phyloP scores from a whole-genome alignment of 2,329 filamentous ascomycete species.

The Diaporthe ilicicola region DNA sequence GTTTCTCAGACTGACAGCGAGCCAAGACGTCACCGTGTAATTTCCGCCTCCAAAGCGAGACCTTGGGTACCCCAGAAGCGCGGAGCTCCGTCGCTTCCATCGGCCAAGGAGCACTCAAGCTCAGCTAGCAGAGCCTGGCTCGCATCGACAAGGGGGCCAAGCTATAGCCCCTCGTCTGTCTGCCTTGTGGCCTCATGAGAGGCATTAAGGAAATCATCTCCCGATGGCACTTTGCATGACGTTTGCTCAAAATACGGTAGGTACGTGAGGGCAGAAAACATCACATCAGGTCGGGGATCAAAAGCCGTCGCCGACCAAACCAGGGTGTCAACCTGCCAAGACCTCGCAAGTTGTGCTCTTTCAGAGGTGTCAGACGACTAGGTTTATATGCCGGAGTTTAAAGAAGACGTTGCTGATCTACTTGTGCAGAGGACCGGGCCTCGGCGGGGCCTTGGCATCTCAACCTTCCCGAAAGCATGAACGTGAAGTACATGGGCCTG shows the following conservation, averaged over 20 bases:
- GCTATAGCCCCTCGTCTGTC: background rate
- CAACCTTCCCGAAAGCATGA: too few relatives aligned
- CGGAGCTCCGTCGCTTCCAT: slow-evolving; percentile 10
- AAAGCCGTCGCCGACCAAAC: too few relatives aligned
- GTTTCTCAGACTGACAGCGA: background rate
- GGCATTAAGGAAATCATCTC: background rate
- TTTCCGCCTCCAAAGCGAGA: background rate
- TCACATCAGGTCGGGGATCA: too few relatives aligned
- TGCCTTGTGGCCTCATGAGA: background rate
- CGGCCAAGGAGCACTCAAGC: slow-evolving; percentile 11
- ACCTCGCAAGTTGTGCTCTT: too few relatives aligned
- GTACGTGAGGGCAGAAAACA: background rate
- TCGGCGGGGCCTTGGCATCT: too few relatives aligned
- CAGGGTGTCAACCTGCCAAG: too few relatives aligned
- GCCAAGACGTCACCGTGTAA: background rate
- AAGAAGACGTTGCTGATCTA: too few relatives aligned
- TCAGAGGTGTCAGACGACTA: too few relatives aligned
- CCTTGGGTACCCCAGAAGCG: background rate
- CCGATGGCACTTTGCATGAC: background rate
- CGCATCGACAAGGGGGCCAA: background rate
- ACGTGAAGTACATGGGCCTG: too few relatives aligned
- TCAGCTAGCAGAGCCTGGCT: background rate
- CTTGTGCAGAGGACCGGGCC: too few relatives aligned
- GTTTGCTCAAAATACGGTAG: background rate
- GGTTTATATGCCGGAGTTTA: too few relatives aligned